These are phyloP conservation scores for Baudoinia panamericana DNA, from an alignment of 495 filamentous ascomycete genomes.

Conservation along the genomic window DNA sequence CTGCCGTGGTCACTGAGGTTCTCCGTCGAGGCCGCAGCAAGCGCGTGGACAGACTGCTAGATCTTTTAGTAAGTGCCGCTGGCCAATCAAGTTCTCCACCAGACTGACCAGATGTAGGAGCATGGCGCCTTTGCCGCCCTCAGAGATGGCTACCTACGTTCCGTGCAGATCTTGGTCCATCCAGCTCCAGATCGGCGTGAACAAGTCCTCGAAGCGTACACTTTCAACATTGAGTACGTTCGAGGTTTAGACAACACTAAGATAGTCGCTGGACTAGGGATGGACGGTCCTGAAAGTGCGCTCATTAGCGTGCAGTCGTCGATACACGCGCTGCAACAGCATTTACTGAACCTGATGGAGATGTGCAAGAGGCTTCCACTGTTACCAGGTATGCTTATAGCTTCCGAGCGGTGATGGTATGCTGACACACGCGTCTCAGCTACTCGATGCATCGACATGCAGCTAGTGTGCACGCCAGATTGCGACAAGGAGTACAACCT, in stretches of 20 bases:
- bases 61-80: slow-evolving; percentile 32
- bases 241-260: slow-evolving; percentile 13
- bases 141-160: slow-evolving; percentile 29
- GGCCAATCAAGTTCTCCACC: not conserved
- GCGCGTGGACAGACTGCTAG: slow-evolving; percentile 32
- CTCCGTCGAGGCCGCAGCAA: slow-evolving; percentile 28
- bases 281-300: slow-evolving; percentile 27
- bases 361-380: slow-evolving; percentile 31
- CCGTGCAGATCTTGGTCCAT: slow-evolving; percentile 35
- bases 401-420: too few relatives aligned
- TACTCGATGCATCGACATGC: too few relatives aligned
- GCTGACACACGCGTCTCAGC: too few relatives aligned
- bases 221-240: slow-evolving; percentile 38
- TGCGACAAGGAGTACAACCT: slow-evolving; percentile 32
- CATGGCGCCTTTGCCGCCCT: slow-evolving; percentile 37
- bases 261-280: slow-evolving; percentile 29
- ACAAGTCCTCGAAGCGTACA: slow-evolving; percentile 37
- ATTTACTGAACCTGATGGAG: slow-evolving; percentile 31
- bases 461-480: slow-evolving; percentile 37
- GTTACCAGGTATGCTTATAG: slow-evolving; percentile 37
- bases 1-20: slow-evolving; percentile 22
- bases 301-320: slow-evolving; percentile 30
- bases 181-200: slow-evolving; percentile 4
- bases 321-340: slow-evolving; percentile 28
- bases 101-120: slow-evolving; percentile 27